Conservation (phyloP, 352 stramenopile genomes). For the Phytophthora foliorum region DNA sequence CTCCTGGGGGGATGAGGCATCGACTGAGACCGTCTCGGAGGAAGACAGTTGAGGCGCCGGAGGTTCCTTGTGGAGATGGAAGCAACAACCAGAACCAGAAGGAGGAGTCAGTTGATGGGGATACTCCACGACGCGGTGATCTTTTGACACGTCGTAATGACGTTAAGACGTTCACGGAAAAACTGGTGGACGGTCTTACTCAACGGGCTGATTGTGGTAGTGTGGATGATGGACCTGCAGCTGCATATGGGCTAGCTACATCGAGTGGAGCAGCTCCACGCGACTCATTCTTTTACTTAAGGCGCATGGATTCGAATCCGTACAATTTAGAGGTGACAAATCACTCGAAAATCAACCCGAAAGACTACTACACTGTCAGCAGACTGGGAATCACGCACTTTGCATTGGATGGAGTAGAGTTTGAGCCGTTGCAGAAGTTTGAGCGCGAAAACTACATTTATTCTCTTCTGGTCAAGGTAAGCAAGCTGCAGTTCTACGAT, state of each 20-base stretch:
- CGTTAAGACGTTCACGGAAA: conserved; percentile 75
- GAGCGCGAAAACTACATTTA: conserved; percentile 94
- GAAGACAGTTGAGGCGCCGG: not conserved
- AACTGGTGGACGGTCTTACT: conserved; percentile 54
- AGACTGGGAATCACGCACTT: conserved; percentile 93
- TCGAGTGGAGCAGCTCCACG: conserved; percentile 14
- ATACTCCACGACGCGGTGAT: conserved; percentile 42
- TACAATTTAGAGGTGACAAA: conserved; percentile 78
- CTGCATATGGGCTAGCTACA: not conserved
- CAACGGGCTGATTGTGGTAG: conserved; percentile 3
- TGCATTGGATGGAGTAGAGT: conserved; percentile 79
- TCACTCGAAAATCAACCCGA: conserved; percentile 72
- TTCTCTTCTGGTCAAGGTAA: conserved; percentile 76
- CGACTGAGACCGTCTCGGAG: conserved; percentile 10
- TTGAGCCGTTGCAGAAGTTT: conserved; percentile 89
- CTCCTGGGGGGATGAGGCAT: conserved; percentile 28
- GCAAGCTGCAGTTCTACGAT: conserved; percentile 10
- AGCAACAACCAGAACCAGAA: conserved; percentile 1
- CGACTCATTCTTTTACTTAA: conserved; percentile 85
- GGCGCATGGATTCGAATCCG: conserved; percentile 75
- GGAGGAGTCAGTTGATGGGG: not conserved
- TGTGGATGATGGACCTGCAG: not conserved
- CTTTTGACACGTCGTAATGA: conserved; percentile 55
- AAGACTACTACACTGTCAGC: conserved; percentile 93
- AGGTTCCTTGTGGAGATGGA: not conserved